Evolutionary conservation across 768 basidiomycete species (phyloP).

Genomic region (Lentinula detonsa): DNA sequence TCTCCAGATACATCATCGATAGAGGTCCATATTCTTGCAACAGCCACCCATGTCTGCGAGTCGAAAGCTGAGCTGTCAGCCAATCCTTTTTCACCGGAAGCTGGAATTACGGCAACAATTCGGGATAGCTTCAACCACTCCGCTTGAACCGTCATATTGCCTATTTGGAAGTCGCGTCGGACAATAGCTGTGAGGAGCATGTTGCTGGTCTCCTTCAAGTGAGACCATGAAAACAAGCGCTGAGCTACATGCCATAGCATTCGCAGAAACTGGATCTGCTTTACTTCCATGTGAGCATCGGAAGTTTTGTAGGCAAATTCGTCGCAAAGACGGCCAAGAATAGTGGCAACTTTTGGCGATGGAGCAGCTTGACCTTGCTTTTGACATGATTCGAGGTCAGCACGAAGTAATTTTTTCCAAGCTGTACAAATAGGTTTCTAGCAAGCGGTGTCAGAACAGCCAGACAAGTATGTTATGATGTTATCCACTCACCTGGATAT

Average conservation of each 20-base stretch:
- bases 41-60: conserved; percentile 14
- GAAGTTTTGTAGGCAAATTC: conserved; percentile 24
- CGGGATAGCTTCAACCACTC: conserved; percentile 46
- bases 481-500: conserved; percentile 17
- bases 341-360: conserved; percentile 14
- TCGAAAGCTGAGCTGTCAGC: conserved; percentile 23
- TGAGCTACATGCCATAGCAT: conserved; percentile 48
- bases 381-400: conserved; percentile 36
- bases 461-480: not conserved
- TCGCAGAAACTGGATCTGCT: conserved; percentile 30
- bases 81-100: not conserved
- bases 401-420: conserved; percentile 57
- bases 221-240: conserved; percentile 35
- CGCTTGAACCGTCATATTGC: conserved; percentile 28
- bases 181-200: conserved; percentile 39
- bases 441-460: conserved; percentile 1
- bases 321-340: not conserved
- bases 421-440: conserved; percentile 33
- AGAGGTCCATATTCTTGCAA: not conserved
- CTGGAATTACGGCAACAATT: conserved; percentile 31
- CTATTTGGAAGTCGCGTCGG: conserved; percentile 33
- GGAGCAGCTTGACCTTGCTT: conserved; percentile 28
- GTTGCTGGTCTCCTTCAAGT: conserved; percentile 39
- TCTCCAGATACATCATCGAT: not conserved
- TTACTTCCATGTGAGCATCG: conserved; percentile 22